Percentiles rank a stretch among this genome's conserved stretches.
Conservation (phyloP, 2,329 filamentous ascomycete genomes). For the Periconia macrospinosa region DNA sequence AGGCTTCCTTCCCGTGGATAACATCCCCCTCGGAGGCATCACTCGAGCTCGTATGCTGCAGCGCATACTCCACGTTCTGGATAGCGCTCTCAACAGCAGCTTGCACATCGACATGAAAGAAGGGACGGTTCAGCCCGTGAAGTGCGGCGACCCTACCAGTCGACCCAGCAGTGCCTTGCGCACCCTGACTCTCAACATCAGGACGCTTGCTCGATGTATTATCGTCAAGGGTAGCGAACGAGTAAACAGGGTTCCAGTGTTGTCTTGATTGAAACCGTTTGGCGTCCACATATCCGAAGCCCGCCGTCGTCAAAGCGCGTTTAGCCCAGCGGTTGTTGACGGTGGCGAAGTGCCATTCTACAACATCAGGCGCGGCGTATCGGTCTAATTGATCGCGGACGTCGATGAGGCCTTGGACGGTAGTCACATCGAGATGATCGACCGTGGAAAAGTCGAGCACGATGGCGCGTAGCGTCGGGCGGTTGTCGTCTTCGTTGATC, state of each 20-base stretch:
- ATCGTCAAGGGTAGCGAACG: constrained; percentile 79
- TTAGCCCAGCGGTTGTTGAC: constrained; percentile 96
- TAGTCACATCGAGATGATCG: constrained; percentile 92
- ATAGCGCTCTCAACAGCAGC: constrained; percentile 87
- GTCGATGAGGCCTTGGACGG: constrained; percentile 88
- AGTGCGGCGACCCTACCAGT: constrained; percentile 63
- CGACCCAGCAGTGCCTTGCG: too few species aligned
- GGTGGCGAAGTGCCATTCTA: constrained; percentile 96
- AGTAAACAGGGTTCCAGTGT: constrained; percentile 93
- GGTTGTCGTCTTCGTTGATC: constrained; percentile 49
- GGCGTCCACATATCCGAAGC: constrained; percentile 73
- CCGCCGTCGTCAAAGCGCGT: constrained; percentile 80
- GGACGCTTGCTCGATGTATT: constrained; percentile 57
- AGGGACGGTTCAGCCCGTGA: constrained; percentile 82
- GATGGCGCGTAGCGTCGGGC: constrained; percentile 80
- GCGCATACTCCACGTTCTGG: constrained; percentile 65
- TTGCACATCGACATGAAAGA: constrained; percentile 93
- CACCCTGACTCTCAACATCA: constrained; percentile 23
- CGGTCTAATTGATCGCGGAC: constrained; percentile 90
- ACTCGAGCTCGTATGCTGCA: constrained; percentile 7
- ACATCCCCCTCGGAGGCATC: constrained; percentile 3
- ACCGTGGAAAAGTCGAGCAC: constrained; percentile 93
- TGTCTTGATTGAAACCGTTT: constrained; percentile 50
- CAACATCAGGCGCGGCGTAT: constrained; percentile 76
- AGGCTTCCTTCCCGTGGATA: constrained; percentile 1